These are phyloP conservation scores for Aspergillus fructus DNA, from an alignment of 2,329 filamentous ascomycete genomes.

Conservation along the genomic window DNA sequence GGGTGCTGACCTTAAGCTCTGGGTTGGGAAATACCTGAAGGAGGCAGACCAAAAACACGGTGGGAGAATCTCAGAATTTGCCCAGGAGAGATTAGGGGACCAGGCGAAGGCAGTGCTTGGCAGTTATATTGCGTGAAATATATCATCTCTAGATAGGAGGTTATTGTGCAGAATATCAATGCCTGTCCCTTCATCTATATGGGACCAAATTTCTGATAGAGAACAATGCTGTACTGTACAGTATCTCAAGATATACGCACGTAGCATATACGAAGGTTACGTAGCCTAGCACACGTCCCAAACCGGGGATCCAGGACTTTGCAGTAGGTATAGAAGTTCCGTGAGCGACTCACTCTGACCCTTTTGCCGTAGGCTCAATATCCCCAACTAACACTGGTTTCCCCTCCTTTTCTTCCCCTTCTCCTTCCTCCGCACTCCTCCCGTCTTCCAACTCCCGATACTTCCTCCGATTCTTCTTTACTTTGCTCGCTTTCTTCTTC, in stretches of 20 bases:
- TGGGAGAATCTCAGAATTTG: conserved; percentile 69
- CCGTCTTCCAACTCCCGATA: conserved; percentile 39
- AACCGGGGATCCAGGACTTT: neutral
- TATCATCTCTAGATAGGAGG: neutral
- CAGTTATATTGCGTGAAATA: conserved; percentile 45
- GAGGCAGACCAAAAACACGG: conserved; percentile 72
- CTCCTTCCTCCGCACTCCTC: conserved; percentile 12
- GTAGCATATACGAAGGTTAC: neutral
- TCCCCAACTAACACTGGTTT: conserved; percentile 12
- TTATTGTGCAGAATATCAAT: neutral
- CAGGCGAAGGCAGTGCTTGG: conserved; percentile 54
- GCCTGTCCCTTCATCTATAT: neutral
- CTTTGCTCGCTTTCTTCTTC: conserved; percentile 45
- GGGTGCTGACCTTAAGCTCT: conserved; percentile 70
- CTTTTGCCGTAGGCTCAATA: neutral
- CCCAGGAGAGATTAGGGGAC: conserved; percentile 66
- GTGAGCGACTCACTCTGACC: neutral
- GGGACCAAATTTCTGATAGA: neutral
- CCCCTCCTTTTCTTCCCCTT: conserved; percentile 15
- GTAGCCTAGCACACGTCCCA: neutral
- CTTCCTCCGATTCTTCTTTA: conserved; percentile 47
- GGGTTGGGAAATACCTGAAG: conserved; percentile 80
- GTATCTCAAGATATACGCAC: neutral
- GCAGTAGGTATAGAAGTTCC: neutral
- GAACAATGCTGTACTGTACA: neutral